Percentiles rank a stretch among this genome's conserved stretches.
These are phyloP conservation scores for Nigrograna mackinnonii DNA, from an alignment of 2,329 filamentous ascomycete genomes.

Conservation along the genomic window DNA sequence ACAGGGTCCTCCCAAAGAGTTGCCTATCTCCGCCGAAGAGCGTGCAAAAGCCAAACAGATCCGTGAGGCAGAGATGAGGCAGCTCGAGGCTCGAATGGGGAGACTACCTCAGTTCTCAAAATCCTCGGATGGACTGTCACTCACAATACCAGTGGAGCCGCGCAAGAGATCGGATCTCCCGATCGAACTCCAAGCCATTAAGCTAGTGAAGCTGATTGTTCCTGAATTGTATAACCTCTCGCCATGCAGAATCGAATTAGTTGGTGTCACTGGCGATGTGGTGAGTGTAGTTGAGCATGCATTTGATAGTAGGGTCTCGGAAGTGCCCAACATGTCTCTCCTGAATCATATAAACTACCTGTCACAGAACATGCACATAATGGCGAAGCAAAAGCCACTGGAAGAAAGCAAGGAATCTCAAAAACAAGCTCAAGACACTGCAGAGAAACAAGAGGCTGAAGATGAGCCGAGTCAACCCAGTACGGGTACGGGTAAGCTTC, in stretches of 20 bases:
- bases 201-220: slow-evolving; percentile 69
- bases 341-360: slow-evolving; percentile 78
- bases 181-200: slow-evolving; percentile 61
- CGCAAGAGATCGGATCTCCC: slow-evolving; percentile 65
- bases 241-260: slow-evolving; percentile 66
- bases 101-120: slow-evolving; percentile 69
- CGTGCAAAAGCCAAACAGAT: slow-evolving; percentile 65
- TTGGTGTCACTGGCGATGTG: slow-evolving; percentile 63
- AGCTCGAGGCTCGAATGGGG: slow-evolving; percentile 76
- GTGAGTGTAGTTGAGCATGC: slow-evolving; percentile 67
- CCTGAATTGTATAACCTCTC: slow-evolving; percentile 74
- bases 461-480: background rate
- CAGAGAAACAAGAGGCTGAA: background rate
- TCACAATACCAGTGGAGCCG: slow-evolving; percentile 71
- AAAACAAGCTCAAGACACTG: background rate
- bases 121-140: slow-evolving; percentile 70
- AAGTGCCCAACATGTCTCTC: slow-evolving; percentile 63
- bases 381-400: slow-evolving; percentile 53
- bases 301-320: slow-evolving; percentile 62
- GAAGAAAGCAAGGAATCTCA: background rate
- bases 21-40: slow-evolving; percentile 59
- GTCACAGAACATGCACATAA: slow-evolving; percentile 68
- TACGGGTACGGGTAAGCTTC: background rate
- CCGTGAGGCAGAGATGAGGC: slow-evolving; percentile 68
- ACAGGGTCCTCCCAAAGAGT: slow-evolving; percentile 7